Evolutionary conservation across 208 protist species (phyloP), one percentile per base, ranked within the genome.

Genomic region (Leishmania tropica): DNA sequence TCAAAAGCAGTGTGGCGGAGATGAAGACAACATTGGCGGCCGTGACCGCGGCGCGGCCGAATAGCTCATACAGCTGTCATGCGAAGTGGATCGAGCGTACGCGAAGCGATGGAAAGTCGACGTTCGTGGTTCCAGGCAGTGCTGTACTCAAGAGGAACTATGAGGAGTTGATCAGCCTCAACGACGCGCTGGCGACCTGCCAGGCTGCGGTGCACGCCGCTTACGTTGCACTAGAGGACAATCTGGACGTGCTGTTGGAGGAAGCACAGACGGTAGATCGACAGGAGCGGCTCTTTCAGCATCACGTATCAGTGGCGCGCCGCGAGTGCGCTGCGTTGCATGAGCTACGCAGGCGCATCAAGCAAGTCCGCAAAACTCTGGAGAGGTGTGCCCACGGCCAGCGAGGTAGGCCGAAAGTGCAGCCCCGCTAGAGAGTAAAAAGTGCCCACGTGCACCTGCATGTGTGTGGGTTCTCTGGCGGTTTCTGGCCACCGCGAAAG

Each of bases 111-210:
- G 74, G 7, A 58, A 82, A 87, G 51, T 31, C 51, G 79, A 62
- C 60, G 24, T 81, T 80, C 45, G 83, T 78, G 7, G n/a, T 87
- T 19, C 86, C 87, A 1, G 80, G 86, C 8, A 81, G 78, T 37
- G 74, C 60, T 6, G 60, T 42, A 4, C 68, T 96, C 48, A 83
- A 79, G 72, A 21, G 31, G 2, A 92, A 91, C 75, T 93, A 89
- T 51, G 87, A 91, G 78, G 76, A 87, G 24, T 45, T 95, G 7
- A 88, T 89, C 37, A 3, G 48, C n/a, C 60, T 90, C 19, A 87
- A 91, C 75, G 94, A 97, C 78, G 88, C 92, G 10, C 73, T 97
- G 40, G 89, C 94, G 6, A 86, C 88, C 0, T 93, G 87, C 76
- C 92, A 95, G 78, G 54, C 60, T n/a, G 75, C 60, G 5, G 83